Evolutionary conservation across 352 stramenopile species (phyloP), one percentile per base, ranked within the genome.

Genomic region (Globisporangium alternatum): DNA sequence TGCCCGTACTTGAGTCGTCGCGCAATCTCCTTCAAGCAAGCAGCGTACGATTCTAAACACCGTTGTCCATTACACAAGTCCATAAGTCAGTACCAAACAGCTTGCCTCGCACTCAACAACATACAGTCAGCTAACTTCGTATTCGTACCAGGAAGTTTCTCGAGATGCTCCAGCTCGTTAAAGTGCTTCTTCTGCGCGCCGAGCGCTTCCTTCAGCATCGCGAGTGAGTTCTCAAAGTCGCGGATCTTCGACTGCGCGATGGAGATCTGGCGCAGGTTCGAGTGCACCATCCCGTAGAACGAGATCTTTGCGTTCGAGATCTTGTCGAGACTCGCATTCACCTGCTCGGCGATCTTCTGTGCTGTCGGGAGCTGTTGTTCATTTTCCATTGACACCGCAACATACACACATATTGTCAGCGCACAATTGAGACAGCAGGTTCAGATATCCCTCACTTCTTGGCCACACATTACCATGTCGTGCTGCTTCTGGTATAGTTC

Each of bases 191-290:
- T 94, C 62, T 96, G 88, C 3, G 75, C 82, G 31, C 64, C 56
- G 56, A 93, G 56, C 17, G 86, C 88, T 49, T 94, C 88, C 39
- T 81, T 86, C 52, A 96, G 88, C 59, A 95, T 87, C 7, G 76
- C 73, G 43, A 96, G 44, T n/a, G 83, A 92, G 59, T 89, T 90
- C 56, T 95, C 88, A 76, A 96, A 96, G 69, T 95, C 88, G n/a
- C 86, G 82, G 57, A 96, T 96, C 60, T 90, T 89, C 5, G 86
- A 94, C 69, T 96, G 88, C n/a, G 73, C 77, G 0, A 80, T 68
- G 1, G 88, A 94, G 43, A 96, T 89, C 66, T 86, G 78, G 12
- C 82, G 80, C 60, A 96, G 39, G 48, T 77, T 83, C 15, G 66
- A 69, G 60, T 89, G 80, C 19, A 96, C 84, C 9, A 74, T 68